A percentile compares a stretch with the other conserved stretches of the same genome.
Conservation (phyloP, 495 filamentous ascomycete species). For the Podospora pseudopauciseta region DNA sequence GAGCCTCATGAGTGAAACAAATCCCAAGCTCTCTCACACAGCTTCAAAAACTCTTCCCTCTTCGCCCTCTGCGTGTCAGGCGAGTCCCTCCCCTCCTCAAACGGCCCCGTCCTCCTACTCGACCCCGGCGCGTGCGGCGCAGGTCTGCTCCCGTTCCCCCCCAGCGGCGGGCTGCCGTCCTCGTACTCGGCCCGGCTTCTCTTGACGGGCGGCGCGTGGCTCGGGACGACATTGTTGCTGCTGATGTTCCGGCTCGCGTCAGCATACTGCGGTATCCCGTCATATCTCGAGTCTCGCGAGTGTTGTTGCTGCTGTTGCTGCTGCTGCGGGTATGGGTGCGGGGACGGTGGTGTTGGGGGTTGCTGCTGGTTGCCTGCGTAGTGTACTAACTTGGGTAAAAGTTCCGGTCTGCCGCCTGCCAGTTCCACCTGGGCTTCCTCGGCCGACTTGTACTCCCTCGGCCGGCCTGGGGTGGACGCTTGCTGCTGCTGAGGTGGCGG, state of each 20-base stretch:
- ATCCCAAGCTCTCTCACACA: slow-evolving; percentile 93
- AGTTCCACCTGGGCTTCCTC: slow-evolving; percentile 90
- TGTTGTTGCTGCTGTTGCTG: slow-evolving; percentile 41
- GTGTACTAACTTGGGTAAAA: slow-evolving; percentile 89
- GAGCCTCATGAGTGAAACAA: slow-evolving; percentile 80
- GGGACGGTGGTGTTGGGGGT: slow-evolving; percentile 90
- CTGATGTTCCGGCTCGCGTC: slow-evolving; percentile 6
- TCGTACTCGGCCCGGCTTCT: slow-evolving; percentile 89
- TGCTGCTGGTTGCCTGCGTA: slow-evolving; percentile 77
- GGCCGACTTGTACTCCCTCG: slow-evolving; percentile 88
- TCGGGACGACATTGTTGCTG: slow-evolving; percentile 6
- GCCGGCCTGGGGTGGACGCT: slow-evolving; percentile 50
- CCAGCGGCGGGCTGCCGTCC: slow-evolving; percentile 71
- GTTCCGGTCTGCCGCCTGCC: slow-evolving; percentile 84
- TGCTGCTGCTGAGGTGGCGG: slow-evolving; percentile 41
- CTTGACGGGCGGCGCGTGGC: slow-evolving; percentile 35
- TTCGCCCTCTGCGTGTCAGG: slow-evolving; percentile 82
- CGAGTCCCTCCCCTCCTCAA: slow-evolving; percentile 73
- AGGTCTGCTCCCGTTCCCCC: slow-evolving; percentile 47
- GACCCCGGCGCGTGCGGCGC: slow-evolving; percentile 29
- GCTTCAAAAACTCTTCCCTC: slow-evolving; percentile 85
- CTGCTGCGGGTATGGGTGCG: slow-evolving; percentile 55
- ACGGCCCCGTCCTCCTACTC: slow-evolving; percentile 62
- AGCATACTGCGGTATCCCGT: not conserved
- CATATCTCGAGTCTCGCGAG: slow-evolving; percentile 9